Evolutionary conservation across 2,329 filamentous ascomycete genomes (phyloP).

Genomic region (Epichloe elymi): DNA sequence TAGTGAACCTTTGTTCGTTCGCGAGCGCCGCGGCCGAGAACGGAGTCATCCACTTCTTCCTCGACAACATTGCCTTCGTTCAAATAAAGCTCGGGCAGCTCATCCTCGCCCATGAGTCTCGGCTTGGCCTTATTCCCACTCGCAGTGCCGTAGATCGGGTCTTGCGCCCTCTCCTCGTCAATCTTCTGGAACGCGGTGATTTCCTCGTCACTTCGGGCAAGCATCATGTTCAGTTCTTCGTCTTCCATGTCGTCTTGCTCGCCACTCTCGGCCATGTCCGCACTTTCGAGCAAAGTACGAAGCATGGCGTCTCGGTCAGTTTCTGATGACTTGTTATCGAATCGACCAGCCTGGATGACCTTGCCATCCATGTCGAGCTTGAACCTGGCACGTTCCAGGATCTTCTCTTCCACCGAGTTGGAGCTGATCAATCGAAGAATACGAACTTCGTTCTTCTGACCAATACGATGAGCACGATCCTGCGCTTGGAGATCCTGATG

Average conservation of each 20-base stretch:
- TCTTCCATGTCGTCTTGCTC: constrained; percentile 98
- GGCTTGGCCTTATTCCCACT: constrained; percentile 50
- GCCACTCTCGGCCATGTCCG: constrained; percentile 51
- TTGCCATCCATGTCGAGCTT: constrained; percentile 99
- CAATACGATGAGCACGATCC: constrained; percentile 99
- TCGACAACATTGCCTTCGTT: constrained; percentile 69
- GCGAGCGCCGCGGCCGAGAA: constrained; percentile 77
- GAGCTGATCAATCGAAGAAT: constrained; percentile 92
- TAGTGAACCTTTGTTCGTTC: constrained; percentile 92
- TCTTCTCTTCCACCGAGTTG: constrained; percentile 97
- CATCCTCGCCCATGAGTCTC: constrained; percentile 74
- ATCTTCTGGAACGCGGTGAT: constrained; percentile 66
- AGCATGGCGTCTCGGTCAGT: constrained; percentile 96
- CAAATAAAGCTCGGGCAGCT: constrained; percentile 89
- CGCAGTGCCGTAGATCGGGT: constrained; percentile 56
- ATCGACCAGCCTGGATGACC: constrained; percentile 97
- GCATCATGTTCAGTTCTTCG: constrained; percentile 88
- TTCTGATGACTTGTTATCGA: constrained; percentile 98
- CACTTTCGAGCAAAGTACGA: constrained; percentile 78
- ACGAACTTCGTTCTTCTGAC: constrained; percentile 97
- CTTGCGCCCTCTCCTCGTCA: constrained; percentile 58
- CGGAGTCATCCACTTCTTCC: constrained; percentile 65
- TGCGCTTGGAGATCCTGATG: constrained; percentile 98
- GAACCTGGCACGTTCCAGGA: constrained; percentile 88
- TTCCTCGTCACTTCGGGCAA: constrained; percentile 79